Evolutionary conservation across 345 rosid species (phyloP).

Genomic region (Hibiscus mutabilis): DNA sequence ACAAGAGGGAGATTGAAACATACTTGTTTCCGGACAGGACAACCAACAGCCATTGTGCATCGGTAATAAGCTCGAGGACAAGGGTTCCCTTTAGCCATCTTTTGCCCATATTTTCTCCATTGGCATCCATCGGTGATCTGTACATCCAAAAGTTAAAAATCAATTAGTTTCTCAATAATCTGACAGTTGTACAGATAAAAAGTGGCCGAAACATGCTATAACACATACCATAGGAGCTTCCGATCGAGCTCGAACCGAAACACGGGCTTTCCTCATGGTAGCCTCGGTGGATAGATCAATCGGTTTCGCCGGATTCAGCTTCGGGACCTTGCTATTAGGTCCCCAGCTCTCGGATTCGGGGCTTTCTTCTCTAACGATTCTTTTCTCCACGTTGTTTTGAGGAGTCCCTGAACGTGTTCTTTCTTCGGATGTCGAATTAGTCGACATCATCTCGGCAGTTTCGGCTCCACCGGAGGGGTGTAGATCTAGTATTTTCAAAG

Average conservation of each 20-base stretch:
- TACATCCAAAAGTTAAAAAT: not conserved
- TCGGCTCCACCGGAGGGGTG: slow-evolving; percentile 28
- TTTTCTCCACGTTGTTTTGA: slow-evolving; percentile 8
- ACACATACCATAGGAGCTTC: slow-evolving; percentile 88
- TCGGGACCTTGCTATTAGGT: slow-evolving; percentile 44
- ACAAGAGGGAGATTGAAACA: not conserved
- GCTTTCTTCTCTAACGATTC: slow-evolving; percentile 34
- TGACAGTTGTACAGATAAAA: not conserved
- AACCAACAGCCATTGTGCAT: slow-evolving; percentile 69
- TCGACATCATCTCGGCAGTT: slow-evolving; percentile 28
- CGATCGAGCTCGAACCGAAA: slow-evolving; percentile 94
- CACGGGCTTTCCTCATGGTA: slow-evolving; percentile 95
- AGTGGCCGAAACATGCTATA: not conserved
- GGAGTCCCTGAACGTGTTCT: slow-evolving; percentile 58
- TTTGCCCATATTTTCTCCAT: slow-evolving; percentile 70
- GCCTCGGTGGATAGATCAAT: slow-evolving; percentile 70
- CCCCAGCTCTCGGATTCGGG: slow-evolving; percentile 69
- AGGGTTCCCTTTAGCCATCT: slow-evolving; percentile 71
- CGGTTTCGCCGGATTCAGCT: slow-evolving; percentile 21
- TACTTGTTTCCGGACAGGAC: slow-evolving; percentile 74
- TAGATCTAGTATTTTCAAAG: slow-evolving; percentile 62
- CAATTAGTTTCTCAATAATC: not conserved
- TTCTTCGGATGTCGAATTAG: slow-evolving; percentile 70
- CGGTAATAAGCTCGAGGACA: slow-evolving; percentile 71
- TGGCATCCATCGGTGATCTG: slow-evolving; percentile 50